Base-by-base conservation (phyloP, 352 stramenopile species). In the Phytopythium boreale region DNA sequence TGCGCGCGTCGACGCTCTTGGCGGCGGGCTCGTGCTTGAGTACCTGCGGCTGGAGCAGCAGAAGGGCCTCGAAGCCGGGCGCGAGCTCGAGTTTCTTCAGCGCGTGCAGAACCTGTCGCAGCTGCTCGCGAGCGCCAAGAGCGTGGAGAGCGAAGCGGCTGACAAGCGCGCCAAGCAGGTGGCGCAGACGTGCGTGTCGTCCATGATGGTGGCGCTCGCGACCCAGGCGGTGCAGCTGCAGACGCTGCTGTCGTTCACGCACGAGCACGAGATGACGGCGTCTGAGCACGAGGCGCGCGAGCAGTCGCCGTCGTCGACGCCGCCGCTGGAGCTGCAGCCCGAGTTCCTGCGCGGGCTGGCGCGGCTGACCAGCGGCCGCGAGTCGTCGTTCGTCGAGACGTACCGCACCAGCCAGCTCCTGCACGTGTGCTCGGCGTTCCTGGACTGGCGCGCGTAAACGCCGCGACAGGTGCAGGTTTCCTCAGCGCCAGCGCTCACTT, bases 11-110 rank as follows among this genome's bases (percentile, higher is more conserved):
- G 74, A 82, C 63, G 62, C 75, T 5, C 66, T 92, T 20, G 80
- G 82, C 17, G 84, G 84, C 15, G 84, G 84, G 27, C 64, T 91
- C 34, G 22, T 89, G 62, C 66, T 93, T 22, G 84, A 93, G 64
- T 93, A 90, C 34, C 64, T 91, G 24, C 82, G 82, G 44, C 66
- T 91, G 55, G 84, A 92, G 52, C 66, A 74, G 26, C 77, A 88
- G 64, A 76, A 87, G 20, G 80, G 77, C 19, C 65, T 92, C 31
- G 70, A 87, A 62, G 62, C 69, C 37, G 83, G 74, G 12, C 70
- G 74, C 9, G 83, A 92, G 64, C 72, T 79, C 14, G 72, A 84
- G 26, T 88, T 87, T 41, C 63, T 90, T 36, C 70, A 82, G 64
- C 83, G 83, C n/a, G 64, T 89, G 34, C 70, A 87, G 67, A 58